These are phyloP conservation scores for Plasmodium inui DNA, from an alignment of 169 alveolate species.

Conservation along the genomic window DNA sequence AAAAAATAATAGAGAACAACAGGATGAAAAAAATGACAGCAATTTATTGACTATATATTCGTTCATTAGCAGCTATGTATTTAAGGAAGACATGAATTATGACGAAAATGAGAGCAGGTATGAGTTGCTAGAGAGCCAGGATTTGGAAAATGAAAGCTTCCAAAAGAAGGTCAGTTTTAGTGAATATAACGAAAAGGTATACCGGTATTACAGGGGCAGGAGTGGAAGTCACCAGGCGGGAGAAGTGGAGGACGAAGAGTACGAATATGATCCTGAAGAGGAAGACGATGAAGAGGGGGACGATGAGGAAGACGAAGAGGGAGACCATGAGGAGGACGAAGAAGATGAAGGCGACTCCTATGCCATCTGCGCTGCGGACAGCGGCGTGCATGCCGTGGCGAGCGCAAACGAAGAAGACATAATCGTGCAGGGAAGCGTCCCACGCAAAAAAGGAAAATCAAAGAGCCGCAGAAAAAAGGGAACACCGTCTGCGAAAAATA, in stretches of 20 bases:
- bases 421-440: background rate
- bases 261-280: background rate
- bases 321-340: background rate
- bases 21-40: conserved; percentile 35
- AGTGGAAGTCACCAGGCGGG: background rate
- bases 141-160: conserved; percentile 25
- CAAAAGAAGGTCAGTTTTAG: conserved; percentile 35
- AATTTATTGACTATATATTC: conserved; percentile 53
- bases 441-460: background rate
- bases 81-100: conserved; percentile 56
- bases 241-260: background rate
- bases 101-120: conserved; percentile 66
- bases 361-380: background rate
- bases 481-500: background rate
- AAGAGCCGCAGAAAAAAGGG: background rate
- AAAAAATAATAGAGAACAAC: conserved; percentile 23
- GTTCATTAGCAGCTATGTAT: conserved; percentile 55
- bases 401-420: conserved; percentile 33
- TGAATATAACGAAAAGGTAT: conserved; percentile 37
- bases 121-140: conserved; percentile 50
- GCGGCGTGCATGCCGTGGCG: background rate
- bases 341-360: background rate
- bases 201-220: conserved; percentile 19
- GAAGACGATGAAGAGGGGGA: background rate
- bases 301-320: background rate